Conservation (phyloP, 192 early-diverging fungal genomes). For the Kappamyces sp. region DNA sequence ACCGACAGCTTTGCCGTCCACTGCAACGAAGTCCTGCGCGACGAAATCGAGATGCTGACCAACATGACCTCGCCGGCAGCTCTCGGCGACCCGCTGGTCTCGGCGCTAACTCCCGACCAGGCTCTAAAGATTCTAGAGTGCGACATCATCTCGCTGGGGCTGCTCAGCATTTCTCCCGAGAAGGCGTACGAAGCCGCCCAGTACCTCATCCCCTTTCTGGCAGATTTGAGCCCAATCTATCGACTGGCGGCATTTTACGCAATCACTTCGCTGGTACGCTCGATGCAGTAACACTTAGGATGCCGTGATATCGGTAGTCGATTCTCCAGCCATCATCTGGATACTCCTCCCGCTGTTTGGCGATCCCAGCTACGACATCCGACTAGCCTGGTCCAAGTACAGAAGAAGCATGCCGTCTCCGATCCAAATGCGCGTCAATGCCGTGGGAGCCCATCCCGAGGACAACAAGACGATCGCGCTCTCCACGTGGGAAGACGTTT, state of each 20-base stretch:
- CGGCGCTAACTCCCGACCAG: slow-evolving; percentile 33
- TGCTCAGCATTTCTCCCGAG: slow-evolving; percentile 21
- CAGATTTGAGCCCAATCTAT: slow-evolving; percentile 19
- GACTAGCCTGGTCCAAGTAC: slow-evolving; percentile 38
- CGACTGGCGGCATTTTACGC: slow-evolving; percentile 38
- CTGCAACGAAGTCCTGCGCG: slow-evolving; percentile 40
- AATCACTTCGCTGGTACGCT: slow-evolving; percentile 17
- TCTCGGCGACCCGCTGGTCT: slow-evolving; percentile 42
- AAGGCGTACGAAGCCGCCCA: slow-evolving; percentile 31
- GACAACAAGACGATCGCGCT: slow-evolving; percentile 38
- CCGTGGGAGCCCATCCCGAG: slow-evolving; percentile 42
- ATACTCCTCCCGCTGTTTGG: slow-evolving; percentile 45
- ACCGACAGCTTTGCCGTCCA: slow-evolving; percentile 27
- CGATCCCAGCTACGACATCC: slow-evolving; percentile 39
- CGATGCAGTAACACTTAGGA: not conserved
- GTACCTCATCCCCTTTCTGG: slow-evolving; percentile 37
- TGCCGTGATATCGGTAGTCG: slow-evolving; percentile 20
- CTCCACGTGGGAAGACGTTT: slow-evolving; percentile 46
- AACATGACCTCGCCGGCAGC: slow-evolving; percentile 30
- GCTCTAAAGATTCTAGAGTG: slow-evolving; percentile 24
- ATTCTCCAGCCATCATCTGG: slow-evolving; percentile 35
- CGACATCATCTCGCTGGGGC: slow-evolving; percentile 25
- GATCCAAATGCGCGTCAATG: slow-evolving; percentile 28
- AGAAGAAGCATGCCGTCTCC: slow-evolving; percentile 34
- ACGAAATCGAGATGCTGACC: slow-evolving; percentile 36